A percentile compares a stretch with the other conserved stretches of the same genome.
Evolutionary conservation across 1,284 basidiomycete genomes (phyloP).

Genomic region (Cutaneotrichosporon cavernicola): DNA sequence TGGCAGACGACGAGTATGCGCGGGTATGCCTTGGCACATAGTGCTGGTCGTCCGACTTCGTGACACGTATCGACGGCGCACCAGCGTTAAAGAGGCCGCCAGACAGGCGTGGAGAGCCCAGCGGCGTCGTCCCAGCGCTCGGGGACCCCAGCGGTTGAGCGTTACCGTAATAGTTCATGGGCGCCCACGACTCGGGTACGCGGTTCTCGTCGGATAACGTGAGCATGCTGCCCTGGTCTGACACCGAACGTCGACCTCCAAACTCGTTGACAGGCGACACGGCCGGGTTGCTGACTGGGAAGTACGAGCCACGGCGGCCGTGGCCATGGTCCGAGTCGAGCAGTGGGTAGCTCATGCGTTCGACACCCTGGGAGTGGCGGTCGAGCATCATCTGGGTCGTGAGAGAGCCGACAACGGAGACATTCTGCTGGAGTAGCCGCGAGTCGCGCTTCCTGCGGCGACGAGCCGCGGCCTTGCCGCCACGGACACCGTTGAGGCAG

Average conservation of each 20-base stretch:
- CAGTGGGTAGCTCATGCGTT: constrained; percentile 22
- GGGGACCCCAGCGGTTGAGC: constrained; percentile 14
- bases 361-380: constrained; percentile 46
- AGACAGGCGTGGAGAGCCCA: constrained; percentile 3
- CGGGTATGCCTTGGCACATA: constrained; percentile 25
- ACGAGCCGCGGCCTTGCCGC: constrained; percentile 63
- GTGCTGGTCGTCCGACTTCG: constrained; percentile 20
- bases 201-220: constrained; percentile 27
- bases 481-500: constrained; percentile 66
- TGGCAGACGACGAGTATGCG: constrained; percentile 33
- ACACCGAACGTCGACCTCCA: constrained; percentile 15
- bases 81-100: constrained; percentile 9
- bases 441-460: constrained; percentile 50
- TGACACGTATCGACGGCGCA: constrained; percentile 31
- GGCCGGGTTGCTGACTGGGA: constrained; percentile 19
- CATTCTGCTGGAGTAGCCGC: constrained; percentile 44
- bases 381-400: constrained; percentile 55
- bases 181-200: constrained; percentile 33
- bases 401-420: constrained; percentile 45
- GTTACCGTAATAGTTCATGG: constrained; percentile 1
- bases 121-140: constrained; percentile 16
- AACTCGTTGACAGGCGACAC: constrained; percentile 16
- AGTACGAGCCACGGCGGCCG: constrained; percentile 21
- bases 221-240: constrained; percentile 23
- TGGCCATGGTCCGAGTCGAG: constrained; percentile 7